Percentiles rank a stretch among this genome's conserved stretches.
Conservation (phyloP, 306 rosid species). For the Biancaea sappan region DNA sequence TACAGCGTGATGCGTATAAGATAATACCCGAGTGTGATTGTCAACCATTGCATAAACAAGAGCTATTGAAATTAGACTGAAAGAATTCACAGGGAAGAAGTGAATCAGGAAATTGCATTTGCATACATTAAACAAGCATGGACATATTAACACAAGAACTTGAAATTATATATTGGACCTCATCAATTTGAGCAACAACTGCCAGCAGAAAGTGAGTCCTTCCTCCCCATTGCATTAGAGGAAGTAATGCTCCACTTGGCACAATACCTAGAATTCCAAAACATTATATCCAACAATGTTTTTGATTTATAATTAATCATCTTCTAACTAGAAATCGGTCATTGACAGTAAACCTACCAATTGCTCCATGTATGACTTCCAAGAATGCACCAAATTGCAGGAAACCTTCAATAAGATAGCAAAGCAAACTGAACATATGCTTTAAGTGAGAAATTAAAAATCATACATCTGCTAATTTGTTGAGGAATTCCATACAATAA, state of each 20-base stretch:
- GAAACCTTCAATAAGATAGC: constrained; percentile 50
- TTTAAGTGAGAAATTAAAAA: not conserved
- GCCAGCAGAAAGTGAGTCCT: constrained; percentile 72
- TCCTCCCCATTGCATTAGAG: constrained; percentile 97
- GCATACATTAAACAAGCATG: not conserved
- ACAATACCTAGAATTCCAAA: constrained; percentile 65
- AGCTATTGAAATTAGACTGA: not conserved
- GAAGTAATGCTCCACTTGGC: constrained; percentile 82
- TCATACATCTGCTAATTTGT: not conserved
- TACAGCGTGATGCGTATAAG: not conserved
- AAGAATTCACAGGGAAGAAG: not conserved
- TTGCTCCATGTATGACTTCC: constrained; percentile 87
- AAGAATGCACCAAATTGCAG: constrained; percentile 80
- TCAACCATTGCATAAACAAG: constrained; percentile 23
- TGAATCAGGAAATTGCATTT: not conserved
- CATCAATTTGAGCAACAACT: constrained; percentile 53
- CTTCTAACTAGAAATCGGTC: not conserved
- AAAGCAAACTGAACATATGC: not conserved
- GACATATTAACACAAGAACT: not conserved
- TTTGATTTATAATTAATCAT: not conserved
- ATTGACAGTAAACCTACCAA: constrained; percentile 53
- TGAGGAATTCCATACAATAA: not conserved
- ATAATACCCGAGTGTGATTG: not conserved
- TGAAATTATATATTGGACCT: constrained; percentile 52
- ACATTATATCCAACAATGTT: not conserved